Percentiles rank a stretch among this genome's conserved stretches.
These are phyloP conservation scores for Vairimorpha necatrix DNA, from an alignment of 371 early-diverging fungal species.

Conservation along the genomic window DNA sequence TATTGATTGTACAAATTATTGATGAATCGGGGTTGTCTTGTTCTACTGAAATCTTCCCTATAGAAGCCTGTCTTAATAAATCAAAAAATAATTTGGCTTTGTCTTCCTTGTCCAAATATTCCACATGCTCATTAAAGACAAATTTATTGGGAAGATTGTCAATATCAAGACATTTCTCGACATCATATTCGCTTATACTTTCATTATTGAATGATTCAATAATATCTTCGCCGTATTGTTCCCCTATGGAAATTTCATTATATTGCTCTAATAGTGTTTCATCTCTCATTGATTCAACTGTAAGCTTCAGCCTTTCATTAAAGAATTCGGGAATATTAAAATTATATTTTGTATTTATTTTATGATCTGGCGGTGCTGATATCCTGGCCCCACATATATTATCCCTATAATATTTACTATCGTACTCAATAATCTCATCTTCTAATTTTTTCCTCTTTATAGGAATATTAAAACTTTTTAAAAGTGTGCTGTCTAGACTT, in stretches of 20 bases:
- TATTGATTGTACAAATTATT: slow-evolving; percentile 4
- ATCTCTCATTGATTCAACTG: slow-evolving; percentile 9
- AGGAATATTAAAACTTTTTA: background rate
- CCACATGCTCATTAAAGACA: background rate
- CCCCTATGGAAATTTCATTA: slow-evolving; percentile 6
- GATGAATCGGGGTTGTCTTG: background rate
- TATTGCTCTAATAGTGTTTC: background rate
- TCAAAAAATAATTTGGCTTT: slow-evolving; percentile 4
- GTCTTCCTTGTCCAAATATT: background rate
- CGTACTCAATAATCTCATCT: slow-evolving; percentile 18
- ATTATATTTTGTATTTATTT: background rate
- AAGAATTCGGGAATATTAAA: background rate
- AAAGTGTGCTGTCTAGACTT: background rate
- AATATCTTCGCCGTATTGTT: background rate
- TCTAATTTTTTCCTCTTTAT: background rate
- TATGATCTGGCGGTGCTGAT: background rate
- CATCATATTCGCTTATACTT: background rate
- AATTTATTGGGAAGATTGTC: background rate
- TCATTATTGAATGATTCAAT: background rate
- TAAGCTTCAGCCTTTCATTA: background rate
- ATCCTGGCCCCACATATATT: background rate
- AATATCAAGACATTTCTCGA: background rate
- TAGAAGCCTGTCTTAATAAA: background rate
- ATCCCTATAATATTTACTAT: background rate
- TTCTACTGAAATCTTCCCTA: background rate